Conservation (phyloP, 2,329 filamentous ascomycete genomes). For the Stemphylium beticola region DNA sequence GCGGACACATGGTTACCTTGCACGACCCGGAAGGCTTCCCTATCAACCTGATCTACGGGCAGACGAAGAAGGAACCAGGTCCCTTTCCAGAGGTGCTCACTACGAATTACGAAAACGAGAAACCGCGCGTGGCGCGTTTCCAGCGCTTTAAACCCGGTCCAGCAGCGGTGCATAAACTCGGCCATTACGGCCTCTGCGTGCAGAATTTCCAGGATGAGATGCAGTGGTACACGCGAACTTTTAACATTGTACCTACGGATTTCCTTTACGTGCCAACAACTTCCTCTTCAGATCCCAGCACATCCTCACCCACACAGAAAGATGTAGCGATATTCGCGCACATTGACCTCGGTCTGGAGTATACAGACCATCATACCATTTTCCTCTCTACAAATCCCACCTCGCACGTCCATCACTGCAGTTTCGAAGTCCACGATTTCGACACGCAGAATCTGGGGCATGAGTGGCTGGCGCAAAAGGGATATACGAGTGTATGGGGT, state of each 20-base stretch:
- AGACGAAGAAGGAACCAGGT: constrained; percentile 53
- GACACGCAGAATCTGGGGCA: constrained; percentile 74
- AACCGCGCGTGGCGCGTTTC: constrained; percentile 57
- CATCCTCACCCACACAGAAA: constrained; percentile 9
- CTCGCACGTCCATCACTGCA: constrained; percentile 69
- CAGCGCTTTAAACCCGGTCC: constrained; percentile 61
- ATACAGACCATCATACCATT: constrained; percentile 63
- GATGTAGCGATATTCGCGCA: constrained; percentile 61
- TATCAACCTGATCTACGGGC: constrained; percentile 64
- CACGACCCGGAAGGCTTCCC: constrained; percentile 61
- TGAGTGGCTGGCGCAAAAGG: constrained; percentile 68
- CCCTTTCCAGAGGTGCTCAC: constrained; percentile 57
- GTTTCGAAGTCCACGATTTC: constrained; percentile 73
- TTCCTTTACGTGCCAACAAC: constrained; percentile 47
- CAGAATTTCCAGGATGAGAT: constrained; percentile 46
- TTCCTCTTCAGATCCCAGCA: background rate
- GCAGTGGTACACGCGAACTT: constrained; percentile 54
- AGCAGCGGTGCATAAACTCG: constrained; percentile 58
- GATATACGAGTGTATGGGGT: constrained; percentile 72
- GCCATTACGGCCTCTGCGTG: constrained; percentile 56
- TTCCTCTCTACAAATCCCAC: constrained; percentile 54
- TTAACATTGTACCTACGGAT: constrained; percentile 57
- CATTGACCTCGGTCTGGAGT: constrained; percentile 58
- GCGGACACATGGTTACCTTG: constrained; percentile 57
- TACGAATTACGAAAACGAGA: constrained; percentile 52